Evolutionary conservation across 768 basidiomycete genomes (phyloP).

Genomic region (Clitopilus hobsonii): DNA sequence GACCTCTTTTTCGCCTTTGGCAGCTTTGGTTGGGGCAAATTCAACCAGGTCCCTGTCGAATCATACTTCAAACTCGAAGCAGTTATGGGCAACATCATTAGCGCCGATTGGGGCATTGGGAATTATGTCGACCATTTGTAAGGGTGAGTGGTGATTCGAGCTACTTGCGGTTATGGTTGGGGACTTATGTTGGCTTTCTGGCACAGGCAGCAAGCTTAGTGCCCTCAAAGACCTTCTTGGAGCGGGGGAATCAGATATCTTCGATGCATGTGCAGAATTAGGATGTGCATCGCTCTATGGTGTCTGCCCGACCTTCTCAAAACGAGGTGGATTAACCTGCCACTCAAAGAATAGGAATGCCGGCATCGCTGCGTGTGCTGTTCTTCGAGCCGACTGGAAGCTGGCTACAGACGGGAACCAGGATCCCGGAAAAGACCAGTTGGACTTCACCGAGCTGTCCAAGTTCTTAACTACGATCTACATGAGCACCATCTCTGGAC

Average conservation of each 20-base stretch:
- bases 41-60: not conserved
- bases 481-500: not conserved
- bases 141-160: not conserved
- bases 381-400: not conserved
- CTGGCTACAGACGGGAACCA: not conserved
- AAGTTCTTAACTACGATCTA: not conserved
- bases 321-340: not conserved
- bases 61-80: not conserved
- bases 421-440: not conserved
- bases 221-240: not conserved
- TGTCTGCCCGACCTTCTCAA: not conserved
- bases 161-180: not conserved
- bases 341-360: not conserved
- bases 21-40: not conserved
- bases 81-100: not conserved
- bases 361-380: not conserved
- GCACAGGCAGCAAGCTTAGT: not conserved
- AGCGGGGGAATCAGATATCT: not conserved
- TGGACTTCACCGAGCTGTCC: not conserved
- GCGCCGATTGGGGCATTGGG: not conserved
- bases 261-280: not conserved
- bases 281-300: not conserved
- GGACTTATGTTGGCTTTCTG: not conserved
- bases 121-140: not conserved
- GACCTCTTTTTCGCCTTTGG: not conserved